These are phyloP conservation scores for Trametes cinnabarina DNA, from an alignment of 768 basidiomycete species.

Conservation along the genomic window DNA sequence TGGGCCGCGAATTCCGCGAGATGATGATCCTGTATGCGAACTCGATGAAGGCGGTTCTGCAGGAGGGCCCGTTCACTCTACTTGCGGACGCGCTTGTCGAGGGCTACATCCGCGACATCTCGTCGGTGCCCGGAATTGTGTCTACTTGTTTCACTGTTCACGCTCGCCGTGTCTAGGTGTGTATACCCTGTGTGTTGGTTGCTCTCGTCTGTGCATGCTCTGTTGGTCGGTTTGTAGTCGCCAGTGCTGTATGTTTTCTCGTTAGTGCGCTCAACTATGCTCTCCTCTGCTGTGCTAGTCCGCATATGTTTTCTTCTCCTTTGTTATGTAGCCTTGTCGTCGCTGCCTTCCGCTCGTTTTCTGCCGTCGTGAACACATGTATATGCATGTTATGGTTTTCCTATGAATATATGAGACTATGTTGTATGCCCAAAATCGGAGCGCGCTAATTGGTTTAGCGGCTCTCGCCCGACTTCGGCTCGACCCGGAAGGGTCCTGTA, in stretches of 20 bases:
- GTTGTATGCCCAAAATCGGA: slow-evolving; percentile 15
- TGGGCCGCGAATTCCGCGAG: slow-evolving; percentile 45
- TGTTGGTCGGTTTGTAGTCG: neutral
- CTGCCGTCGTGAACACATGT: neutral
- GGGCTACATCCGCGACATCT: slow-evolving; percentile 48
- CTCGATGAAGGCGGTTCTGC: slow-evolving; percentile 49
- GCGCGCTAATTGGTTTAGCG: slow-evolving; percentile 8
- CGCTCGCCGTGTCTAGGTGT: slow-evolving; percentile 29
- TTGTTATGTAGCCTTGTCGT: neutral
- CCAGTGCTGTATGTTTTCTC: neutral
- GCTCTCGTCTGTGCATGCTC: neutral
- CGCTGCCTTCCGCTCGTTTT: neutral
- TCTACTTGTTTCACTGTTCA: slow-evolving; percentile 50
- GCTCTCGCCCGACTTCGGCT: slow-evolving; percentile 11
- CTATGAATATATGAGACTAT: slow-evolving; percentile 13
- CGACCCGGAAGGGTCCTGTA: slow-evolving; percentile 12
- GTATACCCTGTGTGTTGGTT: neutral
- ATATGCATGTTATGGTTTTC: neutral
- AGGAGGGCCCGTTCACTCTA: slow-evolving; percentile 30
- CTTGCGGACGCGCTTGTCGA: slow-evolving; percentile 37
- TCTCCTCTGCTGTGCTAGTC: neutral
- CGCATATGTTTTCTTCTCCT: neutral
- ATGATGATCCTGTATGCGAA: slow-evolving; percentile 44
- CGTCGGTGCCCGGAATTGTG: slow-evolving; percentile 46
- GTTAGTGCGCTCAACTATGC: neutral